Conservation (phyloP, 2,329 filamentous ascomycete genomes). For the Zelopaecilomyces penicillatus region DNA sequence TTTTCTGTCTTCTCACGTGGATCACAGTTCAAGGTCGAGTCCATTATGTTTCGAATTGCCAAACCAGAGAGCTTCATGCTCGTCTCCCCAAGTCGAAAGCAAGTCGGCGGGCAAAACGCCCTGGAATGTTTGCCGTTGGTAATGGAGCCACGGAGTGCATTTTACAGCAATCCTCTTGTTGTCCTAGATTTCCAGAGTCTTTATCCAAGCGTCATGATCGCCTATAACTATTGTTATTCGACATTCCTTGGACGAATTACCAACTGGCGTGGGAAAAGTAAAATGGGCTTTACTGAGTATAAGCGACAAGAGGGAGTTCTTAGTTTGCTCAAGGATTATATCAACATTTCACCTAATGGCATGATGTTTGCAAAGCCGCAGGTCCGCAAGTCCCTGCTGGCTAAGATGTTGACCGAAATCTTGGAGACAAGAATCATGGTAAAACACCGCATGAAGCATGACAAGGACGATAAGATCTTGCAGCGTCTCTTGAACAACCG, state of each 20-base stretch:
- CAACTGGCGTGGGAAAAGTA: constrained; percentile 82
- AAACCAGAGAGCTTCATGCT: constrained; percentile 94
- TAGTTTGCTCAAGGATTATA: constrained; percentile 69
- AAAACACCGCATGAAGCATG: constrained; percentile 90
- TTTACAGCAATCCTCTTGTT: constrained; percentile 82
- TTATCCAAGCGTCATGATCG: constrained; percentile 97
- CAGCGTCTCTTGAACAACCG: constrained; percentile 88
- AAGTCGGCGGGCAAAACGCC: constrained; percentile 89
- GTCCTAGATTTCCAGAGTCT: constrained; percentile 94
- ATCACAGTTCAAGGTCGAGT: constrained; percentile 98
- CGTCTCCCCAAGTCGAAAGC: constrained; percentile 80
- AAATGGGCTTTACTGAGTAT: constrained; percentile 92
- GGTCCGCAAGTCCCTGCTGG: constrained; percentile 81
- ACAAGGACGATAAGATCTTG: constrained; percentile 77
- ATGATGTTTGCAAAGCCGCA: constrained; percentile 88
- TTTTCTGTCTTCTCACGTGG: constrained; percentile 92
- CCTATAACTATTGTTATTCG: constrained; percentile 98
- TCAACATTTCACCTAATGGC: constrained; percentile 91
- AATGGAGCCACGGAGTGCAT: constrained; percentile 93
- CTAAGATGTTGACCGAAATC: constrained; percentile 95
- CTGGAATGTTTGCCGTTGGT: constrained; percentile 90
- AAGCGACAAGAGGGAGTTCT: constrained; percentile 66
- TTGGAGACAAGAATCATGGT: constrained; percentile 96
- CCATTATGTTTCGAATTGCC: constrained; percentile 95
- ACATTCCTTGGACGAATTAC: constrained; percentile 84